A percentile compares a stretch with the other conserved stretches of the same genome.
phyloP scores from a whole-genome alignment of 208 protist genomes.

The Trypanosomatidae sp. region DNA sequence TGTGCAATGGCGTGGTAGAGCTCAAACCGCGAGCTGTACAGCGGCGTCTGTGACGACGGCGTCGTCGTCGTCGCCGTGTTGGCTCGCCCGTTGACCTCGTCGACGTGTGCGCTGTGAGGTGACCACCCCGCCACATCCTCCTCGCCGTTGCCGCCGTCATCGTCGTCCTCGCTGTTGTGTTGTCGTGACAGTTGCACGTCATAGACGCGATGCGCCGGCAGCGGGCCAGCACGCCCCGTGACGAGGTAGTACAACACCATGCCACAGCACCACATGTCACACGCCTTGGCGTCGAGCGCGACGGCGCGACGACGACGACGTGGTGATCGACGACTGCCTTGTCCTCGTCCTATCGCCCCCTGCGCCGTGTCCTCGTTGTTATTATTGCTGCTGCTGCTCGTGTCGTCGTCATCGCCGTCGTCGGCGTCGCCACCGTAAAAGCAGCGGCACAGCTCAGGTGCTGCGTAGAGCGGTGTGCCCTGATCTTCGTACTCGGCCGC shows the following conservation, averaged over 20 bases:
- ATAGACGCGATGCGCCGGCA: slow-evolving; percentile 28
- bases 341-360: slow-evolving; percentile 1
- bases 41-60: slow-evolving; percentile 1
- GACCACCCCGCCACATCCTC: slow-evolving; percentile 1
- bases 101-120: background rate
- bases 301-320: background rate
- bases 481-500: slow-evolving; percentile 37
- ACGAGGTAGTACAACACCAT: slow-evolving; percentile 66
- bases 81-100: background rate
- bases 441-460: slow-evolving; percentile 71
- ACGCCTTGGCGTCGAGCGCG: slow-evolving; percentile 16
- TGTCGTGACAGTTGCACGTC: slow-evolving; percentile 9
- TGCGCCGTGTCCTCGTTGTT: slow-evolving; percentile 4
- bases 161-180: background rate
- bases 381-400: background rate
- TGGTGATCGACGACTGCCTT: background rate
- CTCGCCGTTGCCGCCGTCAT: slow-evolving; percentile 1
- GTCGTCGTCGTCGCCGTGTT: no score
- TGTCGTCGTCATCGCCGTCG: background rate
- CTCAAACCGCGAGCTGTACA: slow-evolving; percentile 33
- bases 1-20: slow-evolving; percentile 53
- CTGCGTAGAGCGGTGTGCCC: slow-evolving; percentile 76
- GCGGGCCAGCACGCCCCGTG: slow-evolving; percentile 30
- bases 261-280: slow-evolving; percentile 80
- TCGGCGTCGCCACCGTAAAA: slow-evolving; percentile 33